Percentiles rank a stretch among this genome's conserved stretches.
These are phyloP conservation scores for Podila epicladia DNA, from an alignment of 192 early-diverging fungal species.

Conservation along the genomic window DNA sequence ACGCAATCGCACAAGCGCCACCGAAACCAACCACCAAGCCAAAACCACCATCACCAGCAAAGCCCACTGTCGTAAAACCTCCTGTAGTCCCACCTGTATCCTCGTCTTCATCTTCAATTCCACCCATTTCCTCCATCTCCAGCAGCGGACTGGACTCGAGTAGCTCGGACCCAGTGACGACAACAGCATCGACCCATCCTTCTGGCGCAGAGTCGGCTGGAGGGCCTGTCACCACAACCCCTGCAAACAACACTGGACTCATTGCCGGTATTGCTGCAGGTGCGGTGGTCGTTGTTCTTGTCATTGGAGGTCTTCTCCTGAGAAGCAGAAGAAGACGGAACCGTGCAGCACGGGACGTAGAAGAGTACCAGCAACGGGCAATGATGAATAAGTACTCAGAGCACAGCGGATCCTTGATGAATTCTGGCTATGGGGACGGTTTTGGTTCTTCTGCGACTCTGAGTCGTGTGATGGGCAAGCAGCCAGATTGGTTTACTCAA, in stretches of 20 bases:
- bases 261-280: slow-evolving; percentile 27
- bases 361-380: slow-evolving; percentile 17
- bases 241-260: slow-evolving; percentile 2
- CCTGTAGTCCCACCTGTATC: neutral
- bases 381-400: slow-evolving; percentile 22
- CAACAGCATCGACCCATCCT: neutral
- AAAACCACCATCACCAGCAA: neutral
- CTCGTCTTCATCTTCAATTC: neutral
- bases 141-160: neutral
- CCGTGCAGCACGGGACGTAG: slow-evolving; percentile 13
- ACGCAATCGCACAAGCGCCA: neutral
- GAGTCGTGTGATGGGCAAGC: slow-evolving; percentile 3
- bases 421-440: neutral
- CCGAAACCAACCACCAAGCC: neutral
- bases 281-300: neutral
- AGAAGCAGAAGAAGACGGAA: slow-evolving; percentile 12
- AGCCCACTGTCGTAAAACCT: neutral
- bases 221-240: neutral
- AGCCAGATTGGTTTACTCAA: slow-evolving; percentile 28
- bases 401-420: slow-evolving; percentile 1
- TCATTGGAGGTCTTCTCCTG: slow-evolving; percentile 15
- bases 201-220: neutral
- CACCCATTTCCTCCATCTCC: neutral
- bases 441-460: neutral
- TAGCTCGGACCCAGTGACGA: neutral